These are phyloP conservation scores for Vanrija pseudolonga DNA, from an alignment of 1,284 basidiomycete genomes.

Conservation along the genomic window DNA sequence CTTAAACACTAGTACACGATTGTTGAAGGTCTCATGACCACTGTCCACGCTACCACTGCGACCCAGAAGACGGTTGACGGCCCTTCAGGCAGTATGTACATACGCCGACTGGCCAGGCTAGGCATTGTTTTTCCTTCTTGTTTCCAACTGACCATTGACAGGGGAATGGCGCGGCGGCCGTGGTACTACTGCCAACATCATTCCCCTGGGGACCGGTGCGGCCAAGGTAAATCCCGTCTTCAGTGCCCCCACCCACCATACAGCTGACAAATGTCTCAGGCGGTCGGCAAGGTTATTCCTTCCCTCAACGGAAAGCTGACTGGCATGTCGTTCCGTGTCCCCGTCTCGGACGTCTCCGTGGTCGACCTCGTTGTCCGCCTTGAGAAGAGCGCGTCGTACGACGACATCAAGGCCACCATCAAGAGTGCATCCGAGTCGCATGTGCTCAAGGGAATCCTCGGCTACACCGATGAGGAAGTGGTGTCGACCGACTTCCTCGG, in stretches of 20 bases:
- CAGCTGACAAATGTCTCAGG: constrained; percentile 46
- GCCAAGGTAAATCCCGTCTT: constrained; percentile 61
- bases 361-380: constrained; percentile 95
- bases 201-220: constrained; percentile 97
- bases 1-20: constrained; percentile 51
- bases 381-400: constrained; percentile 81
- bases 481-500: constrained; percentile 95
- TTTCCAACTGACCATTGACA: constrained; percentile 9
- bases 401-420: constrained; percentile 84
- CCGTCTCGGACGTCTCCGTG: constrained; percentile 94
- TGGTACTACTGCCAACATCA: constrained; percentile 96
- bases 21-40: constrained; percentile 96
- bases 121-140: constrained; percentile 32
- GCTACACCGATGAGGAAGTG: constrained; percentile 89
- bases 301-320: constrained; percentile 95
- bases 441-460: constrained; percentile 73
- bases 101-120: too few species aligned
- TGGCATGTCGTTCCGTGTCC: constrained; percentile 94
- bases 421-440: constrained; percentile 74
- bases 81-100: constrained; percentile 64
- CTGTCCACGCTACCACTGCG: constrained; percentile 93
- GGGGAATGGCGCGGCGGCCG: constrained; percentile 79
- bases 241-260: too few species aligned
- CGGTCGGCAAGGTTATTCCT: constrained; percentile 99
- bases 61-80: constrained; percentile 99